Evolutionary conservation across 805 yeast species (phyloP), one percentile per base, ranked within the genome.

Genomic region (Saccharomycopsis fodiens): DNA sequence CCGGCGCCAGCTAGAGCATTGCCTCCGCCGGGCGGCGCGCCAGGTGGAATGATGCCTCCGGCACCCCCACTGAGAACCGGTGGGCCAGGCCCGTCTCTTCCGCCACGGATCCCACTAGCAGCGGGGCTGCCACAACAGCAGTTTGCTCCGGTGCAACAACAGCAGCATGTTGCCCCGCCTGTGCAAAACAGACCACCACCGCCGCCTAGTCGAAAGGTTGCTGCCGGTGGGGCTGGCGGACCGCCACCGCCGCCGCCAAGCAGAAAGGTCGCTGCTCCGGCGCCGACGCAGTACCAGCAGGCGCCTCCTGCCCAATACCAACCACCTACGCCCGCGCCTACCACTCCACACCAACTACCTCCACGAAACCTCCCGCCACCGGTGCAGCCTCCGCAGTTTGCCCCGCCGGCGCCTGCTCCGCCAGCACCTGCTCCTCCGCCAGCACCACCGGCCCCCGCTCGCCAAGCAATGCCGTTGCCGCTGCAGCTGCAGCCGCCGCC

Each of bases 401-500:
- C n/a, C 13, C 46, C 54, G 23, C 42, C 22, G 23, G 49, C 41
- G 35, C 44, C 51, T 7, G 41, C 41, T 6, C 59, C 55, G 44
- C 48, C 54, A 32, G 57, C 55, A 39, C 25, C 35, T 1, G 43
- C 44, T 0, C 57, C 62, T 7, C 63, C 70, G 15, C 57, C 65
- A 10, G 60, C 63, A 6, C 63, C 65, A 4, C 61, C 60, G 6
- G 15, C 5, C 23, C 23, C 31, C 8, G 21, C 21, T 31, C 21
- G 8, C 25, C 41, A 38, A 38, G 32, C 44, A 2, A 25, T 56
- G 15, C 55, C 57, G 17, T 53, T 59, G 27, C 47, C 59, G 15
- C 65, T 67, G 25, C 61, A 63, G 4, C 57, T 58, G 12, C 51
- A 54, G 17, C 51, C 57, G 37, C 54, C 52, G 4, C 55, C 52